Percentiles rank a stretch among this genome's conserved stretches.
These are phyloP conservation scores for Ammopiptanthus mongolicus DNA, from an alignment of 306 rosid species.

Conservation along the genomic window DNA sequence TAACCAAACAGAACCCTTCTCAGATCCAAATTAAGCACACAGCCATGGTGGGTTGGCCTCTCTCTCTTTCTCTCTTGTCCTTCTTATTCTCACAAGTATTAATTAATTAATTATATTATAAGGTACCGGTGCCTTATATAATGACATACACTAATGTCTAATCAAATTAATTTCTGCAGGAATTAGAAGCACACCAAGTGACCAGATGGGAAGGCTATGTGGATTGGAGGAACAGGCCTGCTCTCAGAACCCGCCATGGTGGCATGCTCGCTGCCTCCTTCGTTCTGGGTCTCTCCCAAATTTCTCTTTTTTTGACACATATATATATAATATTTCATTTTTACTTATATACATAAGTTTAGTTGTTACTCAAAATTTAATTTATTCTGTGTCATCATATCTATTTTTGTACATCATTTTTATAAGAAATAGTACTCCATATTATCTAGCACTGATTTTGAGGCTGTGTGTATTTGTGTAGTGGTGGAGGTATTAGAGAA, in stretches of 20 bases:
- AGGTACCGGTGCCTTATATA: background rate
- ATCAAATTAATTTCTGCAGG: slow-evolving; percentile 26
- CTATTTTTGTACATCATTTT: no score
- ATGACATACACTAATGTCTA: background rate
- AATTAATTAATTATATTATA: no score
- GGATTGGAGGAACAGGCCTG: slow-evolving; percentile 76
- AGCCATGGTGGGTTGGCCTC: slow-evolving; percentile 34
- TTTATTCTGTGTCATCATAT: background rate
- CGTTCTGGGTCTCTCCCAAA: slow-evolving; percentile 57
- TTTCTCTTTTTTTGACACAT: background rate
- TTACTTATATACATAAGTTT: no score
- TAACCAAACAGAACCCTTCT: background rate
- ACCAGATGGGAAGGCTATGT: slow-evolving; percentile 83
- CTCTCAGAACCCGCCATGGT: slow-evolving; percentile 68
- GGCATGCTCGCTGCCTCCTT: slow-evolving; percentile 89
- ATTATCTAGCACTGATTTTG: background rate
- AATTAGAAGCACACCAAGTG: slow-evolving; percentile 35
- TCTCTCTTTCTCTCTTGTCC: background rate
- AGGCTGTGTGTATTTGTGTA: slow-evolving; percentile 18
- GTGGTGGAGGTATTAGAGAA: slow-evolving; percentile 90
- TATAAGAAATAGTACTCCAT: no score
- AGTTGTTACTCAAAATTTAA: no score
- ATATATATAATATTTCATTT: no score
- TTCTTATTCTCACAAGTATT: background rate
- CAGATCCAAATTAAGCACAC: slow-evolving; percentile 8